A percentile compares a stretch with the other conserved stretches of the same genome.
These are phyloP conservation scores for Neopestalotiopsis sp. DNA, from an alignment of 2,329 filamentous ascomycete species.

Conservation along the genomic window DNA sequence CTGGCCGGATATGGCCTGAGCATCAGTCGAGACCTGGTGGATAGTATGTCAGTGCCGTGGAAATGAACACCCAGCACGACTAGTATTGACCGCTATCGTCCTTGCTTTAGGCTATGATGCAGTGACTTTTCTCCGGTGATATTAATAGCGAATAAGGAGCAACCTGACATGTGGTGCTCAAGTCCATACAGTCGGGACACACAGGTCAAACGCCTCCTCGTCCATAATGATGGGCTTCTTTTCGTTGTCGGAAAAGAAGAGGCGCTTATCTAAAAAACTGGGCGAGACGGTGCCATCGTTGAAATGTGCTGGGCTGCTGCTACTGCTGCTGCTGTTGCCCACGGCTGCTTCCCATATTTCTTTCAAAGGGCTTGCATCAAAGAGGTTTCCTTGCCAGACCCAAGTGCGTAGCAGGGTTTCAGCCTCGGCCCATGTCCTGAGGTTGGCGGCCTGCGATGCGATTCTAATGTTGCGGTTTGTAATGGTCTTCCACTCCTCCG, in stretches of 20 bases:
- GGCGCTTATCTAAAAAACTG: slow-evolving; percentile 1
- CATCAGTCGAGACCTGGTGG: too few relatives aligned
- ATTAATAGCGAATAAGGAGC: too few relatives aligned
- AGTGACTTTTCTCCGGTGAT: too few relatives aligned
- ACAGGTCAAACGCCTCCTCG: not conserved
- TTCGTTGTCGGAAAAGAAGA: not conserved
- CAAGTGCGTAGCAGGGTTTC: slow-evolving; percentile 26
- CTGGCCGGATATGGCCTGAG: too few relatives aligned
- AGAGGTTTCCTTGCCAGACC: slow-evolving; percentile 16
- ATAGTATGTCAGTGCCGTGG: too few relatives aligned
- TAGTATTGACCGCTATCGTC: too few relatives aligned
- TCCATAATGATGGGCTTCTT: not conserved
- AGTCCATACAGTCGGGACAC: not conserved
- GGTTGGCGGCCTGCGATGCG: slow-evolving; percentile 26
- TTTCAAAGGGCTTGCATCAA: slow-evolving; percentile 23
- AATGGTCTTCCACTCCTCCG: slow-evolving; percentile 29
- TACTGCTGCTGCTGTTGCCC: slow-evolving; percentile 2
- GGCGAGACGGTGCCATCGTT: not conserved
- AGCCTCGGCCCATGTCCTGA: slow-evolving; percentile 30
- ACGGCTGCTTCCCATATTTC: slow-evolving; percentile 33
- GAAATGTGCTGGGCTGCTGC: slow-evolving; percentile 16
- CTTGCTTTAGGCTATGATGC: too few relatives aligned
- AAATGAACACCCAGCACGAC: too few relatives aligned
- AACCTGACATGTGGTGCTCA: not conserved
- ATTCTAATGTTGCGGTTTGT: slow-evolving; percentile 30